Evolutionary conservation across 2,329 filamentous ascomycete species (phyloP).

Genomic region (Fusarium circinatum): DNA sequence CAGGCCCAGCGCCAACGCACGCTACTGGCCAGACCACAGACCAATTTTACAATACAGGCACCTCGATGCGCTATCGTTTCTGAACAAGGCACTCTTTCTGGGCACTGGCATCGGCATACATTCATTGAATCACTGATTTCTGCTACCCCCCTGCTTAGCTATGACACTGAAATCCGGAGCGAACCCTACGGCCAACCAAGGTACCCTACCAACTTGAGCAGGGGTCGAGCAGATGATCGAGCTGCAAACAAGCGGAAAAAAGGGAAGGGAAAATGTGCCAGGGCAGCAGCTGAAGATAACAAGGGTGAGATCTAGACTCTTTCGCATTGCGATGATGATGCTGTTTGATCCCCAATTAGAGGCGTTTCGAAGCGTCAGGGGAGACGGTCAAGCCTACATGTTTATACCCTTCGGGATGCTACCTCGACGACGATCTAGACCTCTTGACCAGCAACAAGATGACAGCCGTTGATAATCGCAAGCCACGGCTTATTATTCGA

Average conservation of each 20-base stretch:
- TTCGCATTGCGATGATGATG: not conserved
- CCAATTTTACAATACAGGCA: constrained; percentile 1
- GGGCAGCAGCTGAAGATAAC: constrained; percentile 27
- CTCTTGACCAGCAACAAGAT: constrained; percentile 15
- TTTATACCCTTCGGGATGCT: constrained; percentile 26
- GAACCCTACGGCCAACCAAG: constrained; percentile 31
- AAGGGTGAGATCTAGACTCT: constrained; percentile 1
- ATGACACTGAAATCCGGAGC: constrained; percentile 21
- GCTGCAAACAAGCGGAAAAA: constrained; percentile 5
- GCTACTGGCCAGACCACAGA: not conserved
- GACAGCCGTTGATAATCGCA: constrained; percentile 14
- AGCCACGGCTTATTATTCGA: constrained; percentile 15
- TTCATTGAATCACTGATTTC: constrained; percentile 24
- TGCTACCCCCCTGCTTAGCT: constrained; percentile 12
- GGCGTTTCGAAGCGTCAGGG: constrained; percentile 14
- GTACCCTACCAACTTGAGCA: constrained; percentile 11
- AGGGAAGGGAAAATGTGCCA: constrained; percentile 3
- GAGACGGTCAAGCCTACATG: constrained; percentile 16
- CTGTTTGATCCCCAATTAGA: constrained; percentile 18
- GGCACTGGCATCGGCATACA: constrained; percentile 2
- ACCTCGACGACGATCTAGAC: constrained; percentile 21
- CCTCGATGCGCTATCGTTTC: constrained; percentile 12
- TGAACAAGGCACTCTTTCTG: constrained; percentile 14
- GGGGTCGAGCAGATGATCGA: constrained; percentile 24
- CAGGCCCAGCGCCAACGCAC: constrained; percentile 17